Evolutionary conservation across 768 basidiomycete genomes (phyloP), one percentile per base, ranked within the genome.

Genomic region (Leccinum variicolor): DNA sequence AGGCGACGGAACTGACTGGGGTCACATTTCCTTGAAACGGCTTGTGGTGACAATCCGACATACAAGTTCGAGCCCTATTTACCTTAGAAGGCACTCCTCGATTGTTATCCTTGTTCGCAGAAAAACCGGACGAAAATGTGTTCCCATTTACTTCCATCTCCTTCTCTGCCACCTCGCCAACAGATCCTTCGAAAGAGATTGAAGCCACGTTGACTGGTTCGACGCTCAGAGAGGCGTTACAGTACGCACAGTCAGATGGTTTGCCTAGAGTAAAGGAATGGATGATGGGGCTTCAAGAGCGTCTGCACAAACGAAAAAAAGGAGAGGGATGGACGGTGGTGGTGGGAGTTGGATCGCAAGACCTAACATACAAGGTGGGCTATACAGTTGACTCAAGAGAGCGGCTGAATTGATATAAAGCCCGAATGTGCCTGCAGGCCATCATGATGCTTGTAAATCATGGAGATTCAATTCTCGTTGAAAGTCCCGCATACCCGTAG

Each of bases 341-440:
- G 47, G 75, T 94, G 14, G 90, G 90, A 1, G 76, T 79, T 33
- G 92, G 92, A 23, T 89, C 87, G 41, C 92, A 94, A 73, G 92
- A 94, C 75, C 66, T 90, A 63, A 81, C 93, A 48, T 86, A 80
- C 75, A 95, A 94, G 82, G 91, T 46, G n/a, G 25, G 52, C 17
- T 8, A 9, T n/a, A 39, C 17, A 39, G 15, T 39, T 39, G 13
- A 39, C 8, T 17, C 33, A 15, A 29, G 34, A 33, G 14, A 41
- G 36, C 3, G 17, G 8, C 11, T 26, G 6, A 10, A 36, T 23
- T 52, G 17, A 39, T n/a, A n/a, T 39, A 39, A 9, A 39, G 17
- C 8, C 3, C 36, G 17, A 15, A 39, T 9, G 33, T 28, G 26
- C 19, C 26, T 17, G 21, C 39, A 93, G 87, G 85, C 84, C 17